Evolutionary conservation across 805 yeast species (phyloP), one percentile per base, ranked within the genome.

Genomic region (Lipomyces starkeyi): DNA sequence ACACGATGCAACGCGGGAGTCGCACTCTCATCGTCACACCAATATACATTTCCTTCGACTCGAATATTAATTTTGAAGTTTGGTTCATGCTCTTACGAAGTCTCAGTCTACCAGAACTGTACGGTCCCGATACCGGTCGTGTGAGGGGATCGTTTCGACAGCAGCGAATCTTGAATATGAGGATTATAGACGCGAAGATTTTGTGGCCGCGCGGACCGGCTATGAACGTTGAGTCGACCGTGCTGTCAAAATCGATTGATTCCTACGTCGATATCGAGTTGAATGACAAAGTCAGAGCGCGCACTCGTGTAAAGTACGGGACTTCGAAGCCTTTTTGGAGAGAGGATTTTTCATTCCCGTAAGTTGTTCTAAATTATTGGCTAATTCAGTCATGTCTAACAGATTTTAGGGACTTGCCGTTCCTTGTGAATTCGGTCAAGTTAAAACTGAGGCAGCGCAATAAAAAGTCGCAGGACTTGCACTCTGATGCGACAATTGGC

Each of bases 271-370:
- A 92, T 73, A 81, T 93, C 2, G 80, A 84, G 20, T 82, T 91
- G 76, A 90, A 95, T 89, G 88, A 86, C 22, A 82, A 86, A 59
- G 86, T 89, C 0, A 90, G 94, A 91, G 91, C 90, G 52, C 81
- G 92, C 71, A 91, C 97, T 0, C 88, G 93, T 1, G 81, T 86
- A n/a, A 69, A 67, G 6, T 88, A 88, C 0, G 79, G 81, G 49
- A 80, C 84, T 58, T 71, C 77, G 0, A 83, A 83, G 64, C 93
- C 97, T 0, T 91, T 91, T 75, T 93, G 97, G 95, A 86, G 93
- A 75, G 97, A 93, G 74, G 86, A 83, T 58, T 90, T 91, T 74
- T 79, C 83, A 1, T 79, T 86, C 87, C 2, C 85, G 83, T 74
- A 82, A 81, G 71, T 82, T 75, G 71, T 82, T 86, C 75, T 66